Percentiles rank a stretch among this genome's conserved stretches.
Conservation (phyloP, 306 rosid species). For the Rosa rugosa region DNA sequence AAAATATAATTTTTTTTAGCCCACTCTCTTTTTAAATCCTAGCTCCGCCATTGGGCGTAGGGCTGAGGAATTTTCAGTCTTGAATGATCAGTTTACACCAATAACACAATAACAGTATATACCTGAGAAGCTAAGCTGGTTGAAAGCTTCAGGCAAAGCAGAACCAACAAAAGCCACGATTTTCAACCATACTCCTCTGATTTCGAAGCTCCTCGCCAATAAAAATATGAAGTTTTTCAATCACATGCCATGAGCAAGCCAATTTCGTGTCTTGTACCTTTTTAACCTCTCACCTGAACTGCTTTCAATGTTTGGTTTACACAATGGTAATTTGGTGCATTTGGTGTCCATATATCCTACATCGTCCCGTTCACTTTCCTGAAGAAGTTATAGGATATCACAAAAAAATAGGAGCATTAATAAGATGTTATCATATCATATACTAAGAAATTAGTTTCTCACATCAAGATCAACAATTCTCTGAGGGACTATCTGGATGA, state of each 20-base stretch:
- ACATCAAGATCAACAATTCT: conserved; percentile 14
- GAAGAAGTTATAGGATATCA: too few species aligned
- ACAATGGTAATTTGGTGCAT: not conserved
- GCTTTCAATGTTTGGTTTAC: not conserved
- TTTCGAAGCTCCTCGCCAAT: not conserved
- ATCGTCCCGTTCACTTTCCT: conserved; percentile 24
- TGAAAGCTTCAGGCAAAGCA: too few species aligned
- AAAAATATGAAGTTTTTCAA: conserved; percentile 9
- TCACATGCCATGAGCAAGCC: conserved; percentile 8
- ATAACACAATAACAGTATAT: too few species aligned
- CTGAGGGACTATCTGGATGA: conserved; percentile 23
- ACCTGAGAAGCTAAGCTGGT: too few species aligned
- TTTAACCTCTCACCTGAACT: conserved; percentile 25
- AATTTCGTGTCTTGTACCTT: conserved; percentile 18
- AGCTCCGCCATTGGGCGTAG: too few species aligned
- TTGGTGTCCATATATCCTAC: not conserved
- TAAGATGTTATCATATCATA: not conserved
- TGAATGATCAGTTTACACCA: too few species aligned
- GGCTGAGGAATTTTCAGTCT: too few species aligned
- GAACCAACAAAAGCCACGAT: not conserved
- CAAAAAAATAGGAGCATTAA: not conserved
- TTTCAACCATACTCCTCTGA: not conserved
- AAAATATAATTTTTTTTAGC: too few species aligned
- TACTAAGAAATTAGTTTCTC: conserved; percentile 10
- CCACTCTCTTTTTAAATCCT: too few species aligned